Conservation (phyloP, 2,329 filamentous ascomycete species). For the Trichoderma harzianum region DNA sequence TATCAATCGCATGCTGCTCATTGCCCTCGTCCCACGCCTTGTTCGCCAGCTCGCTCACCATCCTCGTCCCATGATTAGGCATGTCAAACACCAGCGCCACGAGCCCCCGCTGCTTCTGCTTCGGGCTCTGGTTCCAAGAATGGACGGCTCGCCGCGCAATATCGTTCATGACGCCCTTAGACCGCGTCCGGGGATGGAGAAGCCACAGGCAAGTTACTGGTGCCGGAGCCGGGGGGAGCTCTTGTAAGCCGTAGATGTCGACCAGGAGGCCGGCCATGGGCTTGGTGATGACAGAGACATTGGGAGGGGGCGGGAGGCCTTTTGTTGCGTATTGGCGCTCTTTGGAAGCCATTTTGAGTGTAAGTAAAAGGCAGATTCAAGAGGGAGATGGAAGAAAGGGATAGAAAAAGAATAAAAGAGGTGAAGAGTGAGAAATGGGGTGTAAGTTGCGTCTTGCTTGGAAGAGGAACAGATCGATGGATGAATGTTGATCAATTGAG, state of each 20-base stretch:
- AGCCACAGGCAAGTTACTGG: constrained; percentile 83
- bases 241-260: constrained; percentile 76
- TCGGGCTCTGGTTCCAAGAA: constrained; percentile 57
- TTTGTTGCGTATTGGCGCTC: constrained; percentile 29
- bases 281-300: constrained; percentile 62
- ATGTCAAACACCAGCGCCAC: constrained; percentile 88
- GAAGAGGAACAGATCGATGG: not conserved
- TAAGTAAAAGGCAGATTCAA: too few species aligned
- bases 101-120: constrained; percentile 49
- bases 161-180: constrained; percentile 69
- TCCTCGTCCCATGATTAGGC: constrained; percentile 80
- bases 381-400: not conserved
- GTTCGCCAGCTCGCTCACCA: constrained; percentile 67
- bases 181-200: constrained; percentile 73
- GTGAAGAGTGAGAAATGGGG: not conserved
- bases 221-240: constrained; percentile 54
- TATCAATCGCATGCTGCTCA: constrained; percentile 79
- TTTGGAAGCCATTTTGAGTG: not conserved
- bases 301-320: constrained; percentile 39
- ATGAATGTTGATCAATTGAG: not conserved
- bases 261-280: constrained; percentile 75
- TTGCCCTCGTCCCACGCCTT: constrained; percentile 78
- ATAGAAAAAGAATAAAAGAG: not conserved
- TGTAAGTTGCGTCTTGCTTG: not conserved
- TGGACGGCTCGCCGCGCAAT: constrained; percentile 66